Evolutionary conservation across 257 asterid species (phyloP).

Genomic region (Solanum boliviense): DNA sequence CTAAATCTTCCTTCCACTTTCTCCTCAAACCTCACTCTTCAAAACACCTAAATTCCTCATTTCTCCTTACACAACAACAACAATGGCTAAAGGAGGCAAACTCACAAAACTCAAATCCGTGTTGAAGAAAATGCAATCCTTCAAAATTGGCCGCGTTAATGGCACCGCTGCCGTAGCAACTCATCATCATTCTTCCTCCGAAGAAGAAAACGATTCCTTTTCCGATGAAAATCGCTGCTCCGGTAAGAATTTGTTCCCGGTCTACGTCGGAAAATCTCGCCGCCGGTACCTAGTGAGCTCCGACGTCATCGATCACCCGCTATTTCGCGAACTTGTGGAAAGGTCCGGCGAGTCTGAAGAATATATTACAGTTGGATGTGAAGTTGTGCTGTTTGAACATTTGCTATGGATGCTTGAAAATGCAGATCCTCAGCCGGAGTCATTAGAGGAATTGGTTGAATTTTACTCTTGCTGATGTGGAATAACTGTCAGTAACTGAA

Average conservation of each 20-base stretch:
- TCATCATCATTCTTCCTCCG: not conserved
- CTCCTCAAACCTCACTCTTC: slow-evolving; percentile 2
- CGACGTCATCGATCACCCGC: slow-evolving; percentile 69
- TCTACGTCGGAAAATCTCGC: slow-evolving; percentile 84
- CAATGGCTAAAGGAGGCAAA: slow-evolving; percentile 78
- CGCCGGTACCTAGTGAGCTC: slow-evolving; percentile 71
- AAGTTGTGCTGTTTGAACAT: slow-evolving; percentile 89
- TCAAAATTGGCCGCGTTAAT: slow-evolving; percentile 54
- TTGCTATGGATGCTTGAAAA: slow-evolving; percentile 76
- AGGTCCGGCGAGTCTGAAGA: slow-evolving; percentile 19
- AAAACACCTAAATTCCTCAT: not conserved
- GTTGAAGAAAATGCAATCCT: slow-evolving; percentile 86
- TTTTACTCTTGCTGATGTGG: slow-evolving; percentile 52
- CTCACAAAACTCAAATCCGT: slow-evolving; percentile 83
- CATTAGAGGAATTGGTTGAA: slow-evolving; percentile 64
- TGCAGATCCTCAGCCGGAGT: slow-evolving; percentile 84
- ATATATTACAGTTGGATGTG: slow-evolving; percentile 54
- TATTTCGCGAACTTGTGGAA: slow-evolving; percentile 73
- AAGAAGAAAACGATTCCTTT: not conserved
- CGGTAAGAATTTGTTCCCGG: slow-evolving; percentile 29
- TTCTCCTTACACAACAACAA: not conserved
- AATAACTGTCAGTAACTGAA: slow-evolving; percentile 11
- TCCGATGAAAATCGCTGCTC: not conserved
- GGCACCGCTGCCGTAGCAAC: slow-evolving; percentile 26
- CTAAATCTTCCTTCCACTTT: slow-evolving; percentile 8